A percentile compares a stretch with the other conserved stretches of the same genome.
Evolutionary conservation across 306 rosid species (phyloP).

Genomic region (Acacia confusa): DNA sequence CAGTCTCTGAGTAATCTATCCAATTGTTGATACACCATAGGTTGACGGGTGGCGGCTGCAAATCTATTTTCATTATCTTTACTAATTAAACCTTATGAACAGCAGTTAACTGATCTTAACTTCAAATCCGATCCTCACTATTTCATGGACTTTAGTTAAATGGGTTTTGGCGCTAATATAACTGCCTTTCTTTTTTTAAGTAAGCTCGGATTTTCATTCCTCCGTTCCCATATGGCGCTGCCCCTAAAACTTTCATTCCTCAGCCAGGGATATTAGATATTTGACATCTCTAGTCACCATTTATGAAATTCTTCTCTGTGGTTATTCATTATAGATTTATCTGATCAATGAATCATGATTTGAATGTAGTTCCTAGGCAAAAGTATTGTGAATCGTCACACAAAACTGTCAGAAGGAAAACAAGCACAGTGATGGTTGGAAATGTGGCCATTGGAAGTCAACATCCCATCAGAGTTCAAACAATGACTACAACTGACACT

Average conservation of each 20-base stretch:
- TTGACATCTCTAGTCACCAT: not conserved
- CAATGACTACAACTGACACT: conserved; percentile 97
- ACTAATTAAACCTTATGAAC: not conserved
- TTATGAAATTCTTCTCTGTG: not conserved
- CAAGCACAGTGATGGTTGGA: conserved; percentile 94
- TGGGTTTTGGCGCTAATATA: not conserved
- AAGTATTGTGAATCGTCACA: conserved; percentile 86
- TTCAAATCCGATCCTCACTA: conserved; percentile 3
- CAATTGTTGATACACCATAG: not conserved
- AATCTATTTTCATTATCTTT: not conserved
- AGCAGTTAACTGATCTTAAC: not conserved
- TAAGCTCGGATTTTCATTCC: not conserved
- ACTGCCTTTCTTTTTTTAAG: not conserved
- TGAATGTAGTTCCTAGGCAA: conserved; percentile 82
- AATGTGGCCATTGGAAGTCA: conserved; percentile 85
- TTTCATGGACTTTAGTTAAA: not conserved
- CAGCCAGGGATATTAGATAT: not conserved
- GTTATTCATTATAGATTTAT: conserved; percentile 22
- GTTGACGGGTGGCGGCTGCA: not conserved
- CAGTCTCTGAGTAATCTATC: not conserved
- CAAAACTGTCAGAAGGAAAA: conserved; percentile 86
- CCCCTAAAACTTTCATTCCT: not conserved
- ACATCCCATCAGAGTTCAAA: conserved; percentile 96
- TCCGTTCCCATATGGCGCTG: not conserved
- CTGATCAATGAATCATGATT: conserved; percentile 38